Evolutionary conservation across 106 monocot genomes (phyloP), one percentile per base, ranked within the genome.

Genomic region (Dioscorea dumetorum): DNA sequence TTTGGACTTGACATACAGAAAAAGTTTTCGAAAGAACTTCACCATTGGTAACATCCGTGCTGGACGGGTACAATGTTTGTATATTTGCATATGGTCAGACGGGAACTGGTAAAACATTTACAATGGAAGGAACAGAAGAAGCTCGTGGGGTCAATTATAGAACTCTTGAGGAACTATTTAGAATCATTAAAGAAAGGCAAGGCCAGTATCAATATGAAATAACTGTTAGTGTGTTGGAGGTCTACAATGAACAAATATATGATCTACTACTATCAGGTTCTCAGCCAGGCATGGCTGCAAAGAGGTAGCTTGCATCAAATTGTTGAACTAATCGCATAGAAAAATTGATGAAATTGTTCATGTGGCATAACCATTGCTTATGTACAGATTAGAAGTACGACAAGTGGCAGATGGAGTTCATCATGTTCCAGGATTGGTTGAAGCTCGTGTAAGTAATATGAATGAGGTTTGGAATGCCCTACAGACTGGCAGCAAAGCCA

Each of bases 51-150:
- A 82, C 82, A 69, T 90, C 94, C 0, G 94, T 94, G 31, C 76
- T 94, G 78, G 94, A 94, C 70, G 94, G 94, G 53, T 94, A 82
- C 80, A 94, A 94, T 77, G 85, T 90, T 15, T 94, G 90, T 78
- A 94, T 94, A 70, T 94, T 94, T 79, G 94, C 94, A 49, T 94
- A 90, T 70, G 94, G 94, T 22, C 94, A 94, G 53, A 94, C 94
- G 3, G 94, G 90, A 33, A 95, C 91, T 6, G 91, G 94, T 9
- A 95, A 95, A 81, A 91, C 94, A 32, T 95, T 91, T 62, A 95
- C 94, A 31, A 95, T 95, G 94, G 91, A 95, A 76, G 94, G 94
- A 21, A 91, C 85, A 33, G 70, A 75, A 71, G 85, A 67, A 51
- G 85, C 71, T 32, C 87, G 94, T 72, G 94, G 94, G 48, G 88